phyloP scores from a whole-genome alignment of 352 stramenopile genomes.

The Globisporangium spinosum region DNA sequence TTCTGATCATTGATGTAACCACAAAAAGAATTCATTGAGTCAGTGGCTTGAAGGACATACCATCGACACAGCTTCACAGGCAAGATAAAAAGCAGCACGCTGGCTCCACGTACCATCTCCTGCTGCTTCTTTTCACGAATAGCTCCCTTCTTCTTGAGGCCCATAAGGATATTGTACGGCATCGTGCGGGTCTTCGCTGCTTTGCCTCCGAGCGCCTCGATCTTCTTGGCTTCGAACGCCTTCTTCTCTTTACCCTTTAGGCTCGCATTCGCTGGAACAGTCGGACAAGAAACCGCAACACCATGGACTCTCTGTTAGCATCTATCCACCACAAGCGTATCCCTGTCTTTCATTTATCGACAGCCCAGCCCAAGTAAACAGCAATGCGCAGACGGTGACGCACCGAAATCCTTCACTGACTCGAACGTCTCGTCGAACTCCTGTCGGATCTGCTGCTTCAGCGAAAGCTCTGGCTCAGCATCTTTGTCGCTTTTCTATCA shows the following conservation, averaged over 20 bases:
- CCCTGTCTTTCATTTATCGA: too few species aligned
- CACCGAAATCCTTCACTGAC: constrained; percentile 72
- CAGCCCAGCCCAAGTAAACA: background rate
- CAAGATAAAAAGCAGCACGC: background rate
- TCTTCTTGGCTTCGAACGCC: constrained; percentile 59
- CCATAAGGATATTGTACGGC: constrained; percentile 75
- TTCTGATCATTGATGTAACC: constrained; percentile 25
- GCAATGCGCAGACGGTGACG: constrained; percentile 5
- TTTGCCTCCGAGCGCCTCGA: constrained; percentile 67
- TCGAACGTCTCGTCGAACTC: constrained; percentile 75
- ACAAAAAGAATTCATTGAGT: background rate
- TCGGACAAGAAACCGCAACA: constrained; percentile 4
- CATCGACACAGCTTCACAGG: background rate
- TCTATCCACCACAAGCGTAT: constrained; percentile 4
- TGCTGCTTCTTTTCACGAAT: constrained; percentile 51
- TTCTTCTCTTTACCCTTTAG: constrained; percentile 84
- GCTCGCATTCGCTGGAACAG: constrained; percentile 35
- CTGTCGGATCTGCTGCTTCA: constrained; percentile 67
- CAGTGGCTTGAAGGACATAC: background rate
- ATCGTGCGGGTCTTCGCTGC: constrained; percentile 46
- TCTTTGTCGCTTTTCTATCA: constrained; percentile 29
- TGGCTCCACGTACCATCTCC: constrained; percentile 40
- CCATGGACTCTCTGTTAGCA: background rate
- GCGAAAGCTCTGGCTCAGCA: constrained; percentile 34
- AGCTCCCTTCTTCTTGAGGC: constrained; percentile 59